Evolutionary conservation across 2,329 filamentous ascomycete genomes (phyloP).

Genomic region (Herpotrichia juniperi): DNA sequence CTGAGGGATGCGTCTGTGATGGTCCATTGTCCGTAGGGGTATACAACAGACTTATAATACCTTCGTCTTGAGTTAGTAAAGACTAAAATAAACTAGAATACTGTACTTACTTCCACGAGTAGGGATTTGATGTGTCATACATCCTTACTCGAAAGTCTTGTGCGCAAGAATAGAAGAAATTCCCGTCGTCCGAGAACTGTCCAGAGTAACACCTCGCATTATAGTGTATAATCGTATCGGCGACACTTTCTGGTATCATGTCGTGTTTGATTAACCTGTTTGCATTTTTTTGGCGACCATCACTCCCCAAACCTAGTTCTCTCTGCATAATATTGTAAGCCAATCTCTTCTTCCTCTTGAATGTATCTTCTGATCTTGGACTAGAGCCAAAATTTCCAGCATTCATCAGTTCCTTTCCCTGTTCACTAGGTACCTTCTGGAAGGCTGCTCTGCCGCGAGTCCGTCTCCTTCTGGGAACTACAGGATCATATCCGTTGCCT

Average conservation of each 20-base stretch:
- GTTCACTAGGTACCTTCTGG: slow-evolving; percentile 82
- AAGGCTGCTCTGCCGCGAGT: slow-evolving; percentile 61
- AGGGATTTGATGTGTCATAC: slow-evolving; percentile 97
- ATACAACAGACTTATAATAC: slow-evolving; percentile 65
- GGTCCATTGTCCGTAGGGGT: slow-evolving; percentile 91
- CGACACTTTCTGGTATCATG: slow-evolving; percentile 76
- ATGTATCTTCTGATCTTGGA: slow-evolving; percentile 57
- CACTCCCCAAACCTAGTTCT: slow-evolving; percentile 74
- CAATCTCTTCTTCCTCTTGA: slow-evolving; percentile 65
- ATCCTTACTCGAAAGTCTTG: slow-evolving; percentile 95
- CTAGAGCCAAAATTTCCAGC: slow-evolving; percentile 80
- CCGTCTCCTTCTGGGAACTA: slow-evolving; percentile 49
- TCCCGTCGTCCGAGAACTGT: slow-evolving; percentile 95
- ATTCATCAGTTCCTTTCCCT: slow-evolving; percentile 79
- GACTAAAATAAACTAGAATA: not conserved
- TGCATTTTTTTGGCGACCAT: slow-evolving; percentile 63
- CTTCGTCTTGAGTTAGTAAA: slow-evolving; percentile 71
- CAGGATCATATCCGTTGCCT: slow-evolving; percentile 44
- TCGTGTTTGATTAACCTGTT: slow-evolving; percentile 74
- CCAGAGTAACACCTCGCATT: slow-evolving; percentile 88
- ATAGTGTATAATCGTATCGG: slow-evolving; percentile 89
- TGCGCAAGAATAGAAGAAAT: slow-evolving; percentile 92
- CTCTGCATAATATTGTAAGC: slow-evolving; percentile 77
- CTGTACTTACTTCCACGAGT: slow-evolving; percentile 80
- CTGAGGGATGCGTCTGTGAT: slow-evolving; percentile 92